Percentiles rank a stretch among this genome's conserved stretches.
Conservation (phyloP, 108 stramenopile genomes). For the Skeletonema costatum region DNA sequence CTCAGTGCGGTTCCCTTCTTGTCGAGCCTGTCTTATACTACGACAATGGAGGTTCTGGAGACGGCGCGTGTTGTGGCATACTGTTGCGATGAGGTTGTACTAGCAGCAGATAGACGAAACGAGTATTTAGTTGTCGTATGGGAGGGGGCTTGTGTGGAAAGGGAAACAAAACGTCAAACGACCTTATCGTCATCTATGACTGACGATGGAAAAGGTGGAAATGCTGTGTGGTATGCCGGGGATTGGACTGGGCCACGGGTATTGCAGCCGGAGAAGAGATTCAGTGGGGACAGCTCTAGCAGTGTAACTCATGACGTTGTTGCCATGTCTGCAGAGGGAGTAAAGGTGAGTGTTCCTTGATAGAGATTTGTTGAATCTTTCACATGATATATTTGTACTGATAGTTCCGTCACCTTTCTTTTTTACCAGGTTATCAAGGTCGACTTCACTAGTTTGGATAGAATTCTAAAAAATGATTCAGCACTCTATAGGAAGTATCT, state of each 20-base stretch:
- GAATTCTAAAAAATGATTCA: conserved; percentile 76
- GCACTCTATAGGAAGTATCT: conserved; percentile 74
- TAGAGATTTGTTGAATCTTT: conserved; percentile 1
- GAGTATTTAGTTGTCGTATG: conserved; percentile 77
- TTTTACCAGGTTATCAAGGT: conserved; percentile 64
- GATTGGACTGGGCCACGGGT: conserved; percentile 89
- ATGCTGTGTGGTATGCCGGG: conserved; percentile 84
- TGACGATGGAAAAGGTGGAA: conserved; percentile 8
- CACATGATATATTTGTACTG: neutral
- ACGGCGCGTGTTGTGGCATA: conserved; percentile 75
- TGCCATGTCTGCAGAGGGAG: conserved; percentile 81
- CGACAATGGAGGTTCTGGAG: conserved; percentile 88
- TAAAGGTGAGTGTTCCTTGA: conserved; percentile 62
- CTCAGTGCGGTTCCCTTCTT: conserved; percentile 85
- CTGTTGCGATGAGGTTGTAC: conserved; percentile 61
- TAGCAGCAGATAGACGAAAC: conserved; percentile 57
- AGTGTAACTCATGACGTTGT: conserved; percentile 72
- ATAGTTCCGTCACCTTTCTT: neutral
- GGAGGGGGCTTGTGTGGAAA: conserved; percentile 88
- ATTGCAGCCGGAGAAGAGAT: conserved; percentile 77
- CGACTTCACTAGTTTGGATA: conserved; percentile 65
- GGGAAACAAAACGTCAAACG: conserved; percentile 18
- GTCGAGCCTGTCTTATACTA: conserved; percentile 79
- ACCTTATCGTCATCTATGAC: neutral
- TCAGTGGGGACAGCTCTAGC: conserved; percentile 71